Evolutionary conservation across 768 basidiomycete genomes (phyloP).

Genomic region (Daedaleopsis sinensis): DNA sequence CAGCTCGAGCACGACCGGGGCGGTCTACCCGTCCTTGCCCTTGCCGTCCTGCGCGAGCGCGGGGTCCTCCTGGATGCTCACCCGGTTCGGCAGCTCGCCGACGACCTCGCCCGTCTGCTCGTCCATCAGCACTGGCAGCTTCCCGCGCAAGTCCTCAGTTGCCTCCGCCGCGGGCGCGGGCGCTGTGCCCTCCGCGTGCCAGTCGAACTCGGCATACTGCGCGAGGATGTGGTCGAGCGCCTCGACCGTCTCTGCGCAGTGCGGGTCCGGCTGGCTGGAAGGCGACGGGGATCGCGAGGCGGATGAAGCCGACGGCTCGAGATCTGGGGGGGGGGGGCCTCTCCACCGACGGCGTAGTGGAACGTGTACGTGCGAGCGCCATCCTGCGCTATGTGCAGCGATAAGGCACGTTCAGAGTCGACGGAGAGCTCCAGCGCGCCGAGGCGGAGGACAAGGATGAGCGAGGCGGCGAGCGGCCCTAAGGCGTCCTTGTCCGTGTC

Average conservation of each 20-base stretch:
- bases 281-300: constrained; percentile 30
- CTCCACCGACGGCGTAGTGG: constrained; percentile 37
- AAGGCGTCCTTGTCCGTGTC: constrained; percentile 17
- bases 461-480: constrained; percentile 37
- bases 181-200: constrained; percentile 13
- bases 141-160: constrained; percentile 42
- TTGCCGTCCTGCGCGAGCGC: constrained; percentile 42
- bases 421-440: constrained; percentile 59
- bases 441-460: constrained; percentile 68
- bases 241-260: constrained; percentile 56
- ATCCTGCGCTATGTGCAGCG: constrained; percentile 37
- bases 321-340: constrained; percentile 25
- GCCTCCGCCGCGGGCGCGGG: neutral
- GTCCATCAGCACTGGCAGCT: constrained; percentile 72
- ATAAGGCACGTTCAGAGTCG: constrained; percentile 57
- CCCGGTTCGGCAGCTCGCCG: constrained; percentile 62
- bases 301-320: constrained; percentile 24
- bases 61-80: constrained; percentile 62
- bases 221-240: constrained; percentile 67
- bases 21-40: constrained; percentile 32
- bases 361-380: constrained; percentile 50
- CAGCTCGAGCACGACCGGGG: constrained; percentile 71
- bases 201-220: constrained; percentile 60
- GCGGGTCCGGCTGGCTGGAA: constrained; percentile 32
- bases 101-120: constrained; percentile 73